Percentiles rank a stretch among this genome's conserved stretches.
Conservation (phyloP, 768 basidiomycete genomes). For the Boletus tomentosulus region DNA sequence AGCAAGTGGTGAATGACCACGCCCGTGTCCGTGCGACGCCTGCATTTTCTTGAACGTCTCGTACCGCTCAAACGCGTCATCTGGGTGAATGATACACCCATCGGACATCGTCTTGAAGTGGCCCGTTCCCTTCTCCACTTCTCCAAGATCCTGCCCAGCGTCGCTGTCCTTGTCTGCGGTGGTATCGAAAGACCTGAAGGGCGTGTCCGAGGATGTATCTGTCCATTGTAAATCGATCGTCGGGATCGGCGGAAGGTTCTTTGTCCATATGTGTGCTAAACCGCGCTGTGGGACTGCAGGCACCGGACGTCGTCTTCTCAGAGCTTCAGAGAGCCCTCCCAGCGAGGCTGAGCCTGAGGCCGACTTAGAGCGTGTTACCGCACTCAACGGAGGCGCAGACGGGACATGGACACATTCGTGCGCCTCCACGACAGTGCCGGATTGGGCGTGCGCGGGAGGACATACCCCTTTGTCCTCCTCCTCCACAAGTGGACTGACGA, state of each 20-base stretch:
- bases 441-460: constrained; percentile 27
- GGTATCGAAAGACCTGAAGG: neutral
- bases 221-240: constrained; percentile 24
- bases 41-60: constrained; percentile 70
- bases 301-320: constrained; percentile 25
- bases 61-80: constrained; percentile 89
- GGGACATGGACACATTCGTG: neutral
- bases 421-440: neutral
- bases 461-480: neutral
- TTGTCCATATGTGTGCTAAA: constrained; percentile 25
- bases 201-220: constrained; percentile 1
- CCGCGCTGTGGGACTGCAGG: constrained; percentile 20
- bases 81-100: constrained; percentile 36
- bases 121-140: neutral
- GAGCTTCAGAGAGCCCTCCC: constrained; percentile 41
- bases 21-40: constrained; percentile 16
- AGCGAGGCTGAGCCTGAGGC: constrained; percentile 10
- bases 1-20: neutral
- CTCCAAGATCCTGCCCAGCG: neutral
- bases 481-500: constrained; percentile 45
- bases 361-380: constrained; percentile 5
- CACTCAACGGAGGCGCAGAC: neutral
- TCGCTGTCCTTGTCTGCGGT: neutral
- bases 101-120: constrained; percentile 14
- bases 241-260: constrained; percentile 57